Base-by-base conservation (phyloP, 2,329 filamentous ascomycete species). In the Bipolaris zeicola region DNA sequence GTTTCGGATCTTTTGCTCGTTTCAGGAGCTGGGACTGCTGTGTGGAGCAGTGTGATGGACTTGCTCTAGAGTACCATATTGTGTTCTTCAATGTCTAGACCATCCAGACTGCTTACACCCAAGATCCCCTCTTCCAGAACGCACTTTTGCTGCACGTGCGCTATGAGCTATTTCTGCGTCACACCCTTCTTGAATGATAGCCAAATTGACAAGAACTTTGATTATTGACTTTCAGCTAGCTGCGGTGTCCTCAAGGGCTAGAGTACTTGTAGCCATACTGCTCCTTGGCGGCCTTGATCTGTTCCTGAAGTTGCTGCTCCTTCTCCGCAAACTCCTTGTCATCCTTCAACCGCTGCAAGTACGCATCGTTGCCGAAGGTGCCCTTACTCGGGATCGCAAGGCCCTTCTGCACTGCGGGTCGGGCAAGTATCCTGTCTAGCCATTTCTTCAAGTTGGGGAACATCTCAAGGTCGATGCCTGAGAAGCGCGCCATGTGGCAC, bases 281-380 rank as follows among this genome's bases (percentile, higher is more conserved):
- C 63, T 79, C 74, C 66, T 80, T 80, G 8, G 78, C 78, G 52
- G 74, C 75, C 55, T 76, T 69, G 50, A 75, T 68, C 45, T 75
- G 50, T 42, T 76, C 71, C 52, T 60, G 63, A 20, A 79, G 53
- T 57, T 74, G 65, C 34, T 78, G 74, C 59, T 81, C 76, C 67
- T 78, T 76, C 71, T 80, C 74, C 66, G 76, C 80, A 59, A 79
- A 80, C 57, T 82, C 82, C 20, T 77, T 71, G 34, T 84, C 80
- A 3, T 80, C 74, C 66, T 79, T 76, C 55, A 83, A 48, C 24
- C 74, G 74, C 70, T 78, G 70, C 60, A 72, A 54, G 50, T 81
- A 73, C 2, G 65, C 57, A 1, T 68, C 76, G 62, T 86, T 85
- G 5, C 69, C 71, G 13, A 82, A 66, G 0, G 58, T 38, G 36